Evolutionary conservation across 805 yeast species (phyloP).

Genomic region (Jamesozyma piceae): DNA sequence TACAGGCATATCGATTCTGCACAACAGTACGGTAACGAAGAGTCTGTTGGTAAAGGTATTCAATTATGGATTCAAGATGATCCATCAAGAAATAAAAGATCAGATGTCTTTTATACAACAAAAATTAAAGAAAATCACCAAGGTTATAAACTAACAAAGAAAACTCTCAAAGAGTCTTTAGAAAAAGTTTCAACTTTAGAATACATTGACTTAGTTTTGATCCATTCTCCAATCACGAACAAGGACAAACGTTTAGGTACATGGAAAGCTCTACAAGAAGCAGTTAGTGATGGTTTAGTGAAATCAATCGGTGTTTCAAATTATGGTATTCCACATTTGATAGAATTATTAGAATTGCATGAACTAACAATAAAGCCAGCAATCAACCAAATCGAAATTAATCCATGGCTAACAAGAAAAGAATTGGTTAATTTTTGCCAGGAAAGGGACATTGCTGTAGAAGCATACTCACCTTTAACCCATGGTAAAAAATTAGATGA

Average conservation of each 20-base stretch:
- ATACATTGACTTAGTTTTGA: conserved; percentile 61
- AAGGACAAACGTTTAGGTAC: conserved; percentile 44
- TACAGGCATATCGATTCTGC: conserved; percentile 73
- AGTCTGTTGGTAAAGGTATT: conserved; percentile 51
- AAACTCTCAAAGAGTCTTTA: conserved; percentile 49
- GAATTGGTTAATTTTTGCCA: conserved; percentile 54
- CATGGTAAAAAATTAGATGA: conserved; percentile 50
- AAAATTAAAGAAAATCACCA: conserved; percentile 61
- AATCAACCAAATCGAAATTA: conserved; percentile 72
- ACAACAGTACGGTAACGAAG: conserved; percentile 51
- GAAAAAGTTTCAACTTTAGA: conserved; percentile 41
- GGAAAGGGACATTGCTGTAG: conserved; percentile 46
- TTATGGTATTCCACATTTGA: conserved; percentile 51
- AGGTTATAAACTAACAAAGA: conserved; percentile 47
- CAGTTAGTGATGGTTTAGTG: conserved; percentile 46
- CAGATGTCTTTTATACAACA: conserved; percentile 53
- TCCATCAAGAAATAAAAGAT: conserved; percentile 34
- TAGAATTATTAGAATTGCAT: conserved; percentile 51
- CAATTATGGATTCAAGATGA: conserved; percentile 41
- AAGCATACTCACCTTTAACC: conserved; percentile 72
- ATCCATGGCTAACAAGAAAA: conserved; percentile 68
- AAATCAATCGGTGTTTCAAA: conserved; percentile 71
- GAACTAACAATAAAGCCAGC: conserved; percentile 50
- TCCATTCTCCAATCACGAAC: conserved; percentile 52
- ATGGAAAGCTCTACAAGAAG: conserved; percentile 66